Conservation (phyloP, 306 rosid species). For the Quercus berberidifolia region DNA sequence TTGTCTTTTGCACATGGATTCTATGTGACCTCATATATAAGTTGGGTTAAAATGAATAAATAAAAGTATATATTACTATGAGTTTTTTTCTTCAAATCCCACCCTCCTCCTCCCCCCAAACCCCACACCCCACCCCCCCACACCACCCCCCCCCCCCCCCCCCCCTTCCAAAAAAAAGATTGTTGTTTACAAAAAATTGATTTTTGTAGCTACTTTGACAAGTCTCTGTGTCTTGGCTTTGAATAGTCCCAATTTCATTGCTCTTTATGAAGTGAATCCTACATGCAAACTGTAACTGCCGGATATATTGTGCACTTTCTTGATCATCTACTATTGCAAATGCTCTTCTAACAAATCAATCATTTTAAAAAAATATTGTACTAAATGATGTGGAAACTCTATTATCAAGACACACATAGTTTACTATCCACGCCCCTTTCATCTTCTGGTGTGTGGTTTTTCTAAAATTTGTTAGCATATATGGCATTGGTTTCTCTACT, state of each 20-base stretch:
- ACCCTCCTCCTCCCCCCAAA: too few species aligned
- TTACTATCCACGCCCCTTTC: not conserved
- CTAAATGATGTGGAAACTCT: not conserved
- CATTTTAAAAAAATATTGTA: not conserved
- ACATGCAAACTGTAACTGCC: not conserved
- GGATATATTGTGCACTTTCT: not conserved
- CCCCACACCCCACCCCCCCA: too few species aligned
- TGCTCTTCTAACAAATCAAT: not conserved
- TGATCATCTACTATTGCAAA: not conserved
- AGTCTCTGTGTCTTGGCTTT: not conserved
- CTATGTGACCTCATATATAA: constrained; percentile 9
- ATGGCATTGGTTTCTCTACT: not conserved
- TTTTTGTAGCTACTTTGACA: not conserved
- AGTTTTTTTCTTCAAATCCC: not conserved
- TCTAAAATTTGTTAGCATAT: not conserved
- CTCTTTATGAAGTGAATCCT: not conserved
- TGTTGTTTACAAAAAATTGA: not conserved
- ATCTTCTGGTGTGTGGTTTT: not conserved
- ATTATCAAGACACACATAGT: not conserved
- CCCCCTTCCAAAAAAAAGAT: too few species aligned
- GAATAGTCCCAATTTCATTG: not conserved
- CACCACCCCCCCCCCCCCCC: too few species aligned
- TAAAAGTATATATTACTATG: not conserved
- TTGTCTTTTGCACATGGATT: constrained; percentile 27
- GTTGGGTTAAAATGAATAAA: not conserved